A percentile compares a stretch with the other conserved stretches of the same genome.
Evolutionary conservation across 768 basidiomycete species (phyloP).

Genomic region (Arthromyces matolae): DNA sequence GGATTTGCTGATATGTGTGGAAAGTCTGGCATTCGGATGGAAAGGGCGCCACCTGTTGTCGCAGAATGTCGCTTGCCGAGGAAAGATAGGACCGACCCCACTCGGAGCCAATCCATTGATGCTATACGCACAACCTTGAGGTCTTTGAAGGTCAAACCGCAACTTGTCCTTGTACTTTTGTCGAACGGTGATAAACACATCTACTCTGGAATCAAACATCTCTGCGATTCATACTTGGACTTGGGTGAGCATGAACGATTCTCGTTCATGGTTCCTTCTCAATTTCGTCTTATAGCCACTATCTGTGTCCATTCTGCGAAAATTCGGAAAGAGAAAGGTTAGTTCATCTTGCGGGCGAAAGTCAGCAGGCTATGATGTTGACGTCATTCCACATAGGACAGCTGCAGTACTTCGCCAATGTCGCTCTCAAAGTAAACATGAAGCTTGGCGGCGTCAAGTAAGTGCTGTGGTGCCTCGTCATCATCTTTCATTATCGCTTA

Average conservation of each 20-base stretch:
- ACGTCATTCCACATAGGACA: constrained; percentile 43
- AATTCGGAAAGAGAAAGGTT: constrained; percentile 62
- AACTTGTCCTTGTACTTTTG: constrained; percentile 61
- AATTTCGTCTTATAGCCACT: constrained; percentile 37
- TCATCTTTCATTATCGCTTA: background rate
- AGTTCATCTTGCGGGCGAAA: constrained; percentile 19
- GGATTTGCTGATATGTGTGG: constrained; percentile 64
- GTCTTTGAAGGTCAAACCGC: constrained; percentile 43
- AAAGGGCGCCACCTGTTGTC: constrained; percentile 31
- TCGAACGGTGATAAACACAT: constrained; percentile 70
- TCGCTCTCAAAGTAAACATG: constrained; percentile 78
- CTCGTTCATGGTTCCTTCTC: background rate
- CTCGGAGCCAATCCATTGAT: constrained; percentile 46
- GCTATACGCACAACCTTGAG: constrained; percentile 40
- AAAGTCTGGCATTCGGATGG: constrained; percentile 58
- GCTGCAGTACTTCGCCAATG: constrained; percentile 71
- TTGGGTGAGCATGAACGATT: constrained; percentile 34
- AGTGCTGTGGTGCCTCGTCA: constrained; percentile 13
- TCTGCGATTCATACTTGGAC: constrained; percentile 65
- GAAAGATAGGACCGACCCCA: constrained; percentile 51
- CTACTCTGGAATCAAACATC: constrained; percentile 72
- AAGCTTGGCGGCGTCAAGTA: constrained; percentile 82
- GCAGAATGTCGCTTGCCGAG: constrained; percentile 45
- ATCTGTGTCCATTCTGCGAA: constrained; percentile 74
- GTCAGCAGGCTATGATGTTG: constrained; percentile 22